A percentile compares a stretch with the other conserved stretches of the same genome.
Conservation (phyloP, 768 basidiomycete species). For the Harrya chromipes region DNA sequence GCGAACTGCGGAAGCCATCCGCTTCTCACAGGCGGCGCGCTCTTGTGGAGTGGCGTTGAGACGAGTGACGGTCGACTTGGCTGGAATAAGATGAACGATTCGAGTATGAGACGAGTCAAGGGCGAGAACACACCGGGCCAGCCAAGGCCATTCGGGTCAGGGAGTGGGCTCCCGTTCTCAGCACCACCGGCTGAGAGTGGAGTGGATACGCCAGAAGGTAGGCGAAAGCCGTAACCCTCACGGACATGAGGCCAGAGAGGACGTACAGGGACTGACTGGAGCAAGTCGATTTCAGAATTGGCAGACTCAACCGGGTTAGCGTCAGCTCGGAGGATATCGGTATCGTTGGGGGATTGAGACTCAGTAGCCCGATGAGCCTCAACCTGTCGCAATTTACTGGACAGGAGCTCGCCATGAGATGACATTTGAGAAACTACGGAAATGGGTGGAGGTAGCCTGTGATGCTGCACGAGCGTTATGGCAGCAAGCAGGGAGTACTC, state of each 20-base stretch:
- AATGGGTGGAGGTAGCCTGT: background rate
- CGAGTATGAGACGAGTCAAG: constrained; percentile 3
- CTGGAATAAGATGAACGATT: constrained; percentile 38
- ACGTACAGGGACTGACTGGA: constrained; percentile 16
- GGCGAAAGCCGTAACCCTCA: constrained; percentile 83
- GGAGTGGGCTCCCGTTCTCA: constrained; percentile 34
- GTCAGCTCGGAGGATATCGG: constrained; percentile 11
- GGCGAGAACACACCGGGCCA: constrained; percentile 72
- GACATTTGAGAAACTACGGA: constrained; percentile 15
- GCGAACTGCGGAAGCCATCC: constrained; percentile 80
- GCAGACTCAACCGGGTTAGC: background rate
- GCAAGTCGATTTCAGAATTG: constrained; percentile 9
- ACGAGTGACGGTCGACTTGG: constrained; percentile 86
- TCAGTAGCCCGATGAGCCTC: constrained; percentile 28
- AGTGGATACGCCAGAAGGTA: constrained; percentile 63
- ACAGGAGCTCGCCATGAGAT: constrained; percentile 40
- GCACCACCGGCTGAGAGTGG: constrained; percentile 41
- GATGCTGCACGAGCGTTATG: too few relatives aligned
- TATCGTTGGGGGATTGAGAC: constrained; percentile 3
- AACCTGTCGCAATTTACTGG: constrained; percentile 47
- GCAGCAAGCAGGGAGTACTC: too few relatives aligned
- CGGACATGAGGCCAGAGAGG: constrained; percentile 39
- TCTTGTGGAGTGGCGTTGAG: constrained; percentile 78
- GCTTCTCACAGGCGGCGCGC: constrained; percentile 65
- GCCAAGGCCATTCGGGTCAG: constrained; percentile 73